These are phyloP conservation scores for Saccharum spontaneum DNA, from an alignment of 176 grass and related monocot species.

Conservation along the genomic window DNA sequence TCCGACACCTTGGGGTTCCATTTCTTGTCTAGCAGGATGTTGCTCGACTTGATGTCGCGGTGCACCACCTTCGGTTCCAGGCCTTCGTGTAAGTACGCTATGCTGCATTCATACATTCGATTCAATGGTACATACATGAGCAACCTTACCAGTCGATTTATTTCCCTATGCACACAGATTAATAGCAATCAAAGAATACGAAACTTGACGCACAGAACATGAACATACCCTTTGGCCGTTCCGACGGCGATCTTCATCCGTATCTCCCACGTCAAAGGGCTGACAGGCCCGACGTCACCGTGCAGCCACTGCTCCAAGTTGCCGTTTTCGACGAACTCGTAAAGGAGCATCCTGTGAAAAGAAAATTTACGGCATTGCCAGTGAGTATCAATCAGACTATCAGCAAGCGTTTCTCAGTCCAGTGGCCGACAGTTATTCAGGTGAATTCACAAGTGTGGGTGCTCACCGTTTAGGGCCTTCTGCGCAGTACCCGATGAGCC, in stretches of 20 bases:
- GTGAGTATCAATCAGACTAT: not conserved
- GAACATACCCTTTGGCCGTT: conserved; percentile 88
- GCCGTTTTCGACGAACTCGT: conserved; percentile 96
- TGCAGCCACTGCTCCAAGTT: conserved; percentile 97
- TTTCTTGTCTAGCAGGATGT: conserved; percentile 91
- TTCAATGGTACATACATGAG: not conserved
- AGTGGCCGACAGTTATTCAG: conserved; percentile 19
- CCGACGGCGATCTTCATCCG: conserved; percentile 90
- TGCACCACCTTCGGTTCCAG: conserved; percentile 96
- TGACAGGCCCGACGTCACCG: conserved; percentile 57
- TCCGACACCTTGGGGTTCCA: conserved; percentile 97
- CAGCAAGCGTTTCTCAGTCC: not conserved
- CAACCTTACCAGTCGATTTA: not conserved
- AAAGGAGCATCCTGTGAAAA: conserved; percentile 86
- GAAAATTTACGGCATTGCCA: not conserved
- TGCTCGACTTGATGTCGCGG: conserved; percentile 97
- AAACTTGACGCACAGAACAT: not conserved
- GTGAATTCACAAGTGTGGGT: not conserved
- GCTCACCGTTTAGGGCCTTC: conserved; percentile 84
- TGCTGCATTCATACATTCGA: conserved; percentile 36
- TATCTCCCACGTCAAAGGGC: conserved; percentile 74
- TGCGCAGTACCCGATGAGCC: conserved; percentile 88
- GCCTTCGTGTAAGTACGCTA: conserved; percentile 95
- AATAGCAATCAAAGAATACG: not conserved
- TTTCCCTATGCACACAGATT: not conserved